Base-by-base conservation (phyloP, 176 grass and related monocot species). In the Paspalum vaginatum region DNA sequence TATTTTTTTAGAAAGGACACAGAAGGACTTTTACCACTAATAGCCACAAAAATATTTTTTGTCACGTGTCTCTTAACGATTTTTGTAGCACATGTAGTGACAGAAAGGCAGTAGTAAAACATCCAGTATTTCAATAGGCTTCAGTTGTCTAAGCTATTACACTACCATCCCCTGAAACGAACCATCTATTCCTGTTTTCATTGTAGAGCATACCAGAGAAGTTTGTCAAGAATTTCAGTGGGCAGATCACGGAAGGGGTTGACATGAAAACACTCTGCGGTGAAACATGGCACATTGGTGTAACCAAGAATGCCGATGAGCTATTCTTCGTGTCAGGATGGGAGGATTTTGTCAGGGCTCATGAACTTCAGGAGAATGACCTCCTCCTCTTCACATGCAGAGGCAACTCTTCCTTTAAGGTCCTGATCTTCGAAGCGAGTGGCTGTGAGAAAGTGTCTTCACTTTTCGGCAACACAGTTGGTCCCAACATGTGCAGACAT, bases 371-470 rank as follows among this genome's bases (percentile, higher is more conserved):
- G 62, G 75, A 80, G 56, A 86, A 88, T 46, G 92, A 91, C 24
- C 37, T 84, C 20, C 59, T 94, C 38, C 5, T 94, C 54, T 91
- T 91, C 75, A 74, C 61, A 47, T 91, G 75, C 84, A 66, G n/a
- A 3, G 75, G 76, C 39, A 73, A 16, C 8, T 81, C 53, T n/a
- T 81, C 51, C 57, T 91, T 91, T 83, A 46, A 89, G 40, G 83
- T 94, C 7, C 0, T 65, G 4, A 84, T 91, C 50, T 94, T 91
- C 5, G 83, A 87, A 8, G 52, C 39, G 11, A 75, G n/a, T 70
- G 89, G 89, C 3, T 91, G 80, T 13, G 86, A 84, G 75, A 91
- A 94, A 76, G 38, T 73, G 18, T 53, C 44, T 46, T 64, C 76
- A 5, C 6, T 74, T 11, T 60, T 89, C 7, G 25, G 51, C 0